These are phyloP conservation scores for Detonula confervacea DNA, from an alignment of 352 stramenopile species.

Conservation along the genomic window DNA sequence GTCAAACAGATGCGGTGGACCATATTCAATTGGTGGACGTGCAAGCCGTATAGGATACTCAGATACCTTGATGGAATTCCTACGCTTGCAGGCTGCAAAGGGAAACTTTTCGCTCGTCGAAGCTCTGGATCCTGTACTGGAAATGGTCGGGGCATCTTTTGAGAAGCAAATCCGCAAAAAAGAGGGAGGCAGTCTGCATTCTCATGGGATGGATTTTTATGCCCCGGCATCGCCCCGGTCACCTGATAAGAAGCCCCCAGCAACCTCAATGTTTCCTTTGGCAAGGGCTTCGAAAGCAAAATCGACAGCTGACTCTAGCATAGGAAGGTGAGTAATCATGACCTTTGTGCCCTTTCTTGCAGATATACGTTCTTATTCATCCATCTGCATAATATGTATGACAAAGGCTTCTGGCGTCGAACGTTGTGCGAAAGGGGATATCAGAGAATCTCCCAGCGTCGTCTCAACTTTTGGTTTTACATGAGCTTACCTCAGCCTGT, in stretches of 20 bases:
- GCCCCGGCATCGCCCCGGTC: conserved; percentile 50
- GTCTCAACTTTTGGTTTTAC: conserved; percentile 72
- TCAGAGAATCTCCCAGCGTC: conserved; percentile 75
- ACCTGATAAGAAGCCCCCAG: conserved; percentile 35
- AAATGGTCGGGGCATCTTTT: conserved; percentile 77
- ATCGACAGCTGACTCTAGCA: conserved; percentile 58
- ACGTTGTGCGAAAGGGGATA: conserved; percentile 75
- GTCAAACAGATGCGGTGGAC: conserved; percentile 67
- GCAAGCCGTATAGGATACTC: conserved; percentile 71
- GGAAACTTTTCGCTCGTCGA: conserved; percentile 56
- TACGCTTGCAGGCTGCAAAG: conserved; percentile 62
- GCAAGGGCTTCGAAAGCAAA: conserved; percentile 38
- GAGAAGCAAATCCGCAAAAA: conserved; percentile 72
- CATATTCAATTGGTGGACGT: conserved; percentile 75
- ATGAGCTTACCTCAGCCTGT: conserved; percentile 50
- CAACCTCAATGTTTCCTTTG: conserved; percentile 40
- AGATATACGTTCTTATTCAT: not conserved
- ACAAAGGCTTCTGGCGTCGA: conserved; percentile 47
- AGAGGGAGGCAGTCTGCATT: conserved; percentile 14
- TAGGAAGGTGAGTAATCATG: conserved; percentile 43
- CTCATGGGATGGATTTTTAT: conserved; percentile 44
- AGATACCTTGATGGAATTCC: conserved; percentile 64
- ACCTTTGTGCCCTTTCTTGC: not conserved
- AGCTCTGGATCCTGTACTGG: conserved; percentile 64
- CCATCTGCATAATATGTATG: conserved; percentile 3